Percentiles rank a stretch among this genome's conserved stretches.
Conservation (phyloP, 2,329 filamentous ascomycete species). For the Nothopassalora personata region DNA sequence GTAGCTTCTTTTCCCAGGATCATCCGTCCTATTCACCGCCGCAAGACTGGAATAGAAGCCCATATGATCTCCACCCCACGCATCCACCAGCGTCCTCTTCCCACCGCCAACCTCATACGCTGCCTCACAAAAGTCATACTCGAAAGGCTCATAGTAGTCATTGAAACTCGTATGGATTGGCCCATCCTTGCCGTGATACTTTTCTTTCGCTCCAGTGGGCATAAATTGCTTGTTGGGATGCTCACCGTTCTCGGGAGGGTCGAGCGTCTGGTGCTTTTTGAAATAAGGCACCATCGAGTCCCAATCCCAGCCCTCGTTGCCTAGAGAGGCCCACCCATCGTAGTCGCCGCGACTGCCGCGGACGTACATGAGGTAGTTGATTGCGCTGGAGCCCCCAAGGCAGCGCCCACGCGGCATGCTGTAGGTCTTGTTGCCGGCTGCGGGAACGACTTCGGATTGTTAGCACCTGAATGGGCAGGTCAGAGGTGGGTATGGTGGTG, state of each 20-base stretch:
- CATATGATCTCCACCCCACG: constrained; percentile 32
- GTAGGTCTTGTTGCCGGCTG: constrained; percentile 25
- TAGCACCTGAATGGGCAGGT: constrained; percentile 16
- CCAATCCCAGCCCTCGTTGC: constrained; percentile 28
- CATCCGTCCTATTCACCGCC: constrained; percentile 30
- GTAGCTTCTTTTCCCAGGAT: constrained; percentile 30
- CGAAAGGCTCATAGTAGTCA: constrained; percentile 35
- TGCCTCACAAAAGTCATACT: constrained; percentile 34
- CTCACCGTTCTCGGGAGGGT: constrained; percentile 14
- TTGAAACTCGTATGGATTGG: constrained; percentile 35
- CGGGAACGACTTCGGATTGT: constrained; percentile 20
- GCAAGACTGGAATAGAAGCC: constrained; percentile 32
- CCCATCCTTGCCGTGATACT: constrained; percentile 32
- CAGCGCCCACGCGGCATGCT: constrained; percentile 35
- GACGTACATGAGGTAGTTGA: constrained; percentile 37
- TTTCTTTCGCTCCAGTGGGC: constrained; percentile 22
- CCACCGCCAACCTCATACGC: constrained; percentile 31
- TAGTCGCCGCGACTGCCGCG: constrained; percentile 25
- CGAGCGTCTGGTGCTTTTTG: constrained; percentile 24
- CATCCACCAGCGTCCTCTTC: constrained; percentile 28
- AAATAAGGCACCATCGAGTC: constrained; percentile 27
- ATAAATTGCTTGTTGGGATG: constrained; percentile 16
- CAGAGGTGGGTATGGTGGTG: background rate
- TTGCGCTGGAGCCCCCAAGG: constrained; percentile 36
- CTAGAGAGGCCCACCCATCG: constrained; percentile 31